phyloP scores from a whole-genome alignment of 2,329 filamentous ascomycete species.

The Periconia sp. region DNA sequence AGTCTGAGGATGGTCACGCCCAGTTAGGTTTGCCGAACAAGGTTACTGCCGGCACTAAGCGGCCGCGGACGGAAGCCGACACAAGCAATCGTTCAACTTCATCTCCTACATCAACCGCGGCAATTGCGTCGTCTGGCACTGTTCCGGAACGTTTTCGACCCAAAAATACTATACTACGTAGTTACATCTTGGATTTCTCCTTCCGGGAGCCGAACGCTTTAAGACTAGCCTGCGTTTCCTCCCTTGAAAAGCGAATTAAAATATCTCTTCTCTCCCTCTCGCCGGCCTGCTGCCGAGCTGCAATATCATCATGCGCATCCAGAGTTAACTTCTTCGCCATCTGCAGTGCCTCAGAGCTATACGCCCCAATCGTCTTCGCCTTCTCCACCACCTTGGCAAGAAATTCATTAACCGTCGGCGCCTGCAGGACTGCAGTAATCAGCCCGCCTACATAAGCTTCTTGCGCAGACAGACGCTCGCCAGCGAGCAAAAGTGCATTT shows the following conservation, averaged over 20 bases:
- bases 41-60: constrained; percentile 24
- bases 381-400: constrained; percentile 16
- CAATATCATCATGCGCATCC: constrained; percentile 14
- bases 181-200: constrained; percentile 15
- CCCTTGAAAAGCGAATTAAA: constrained; percentile 15
- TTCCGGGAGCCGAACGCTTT: constrained; percentile 16
- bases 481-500: constrained; percentile 22
- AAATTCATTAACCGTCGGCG: constrained; percentile 13
- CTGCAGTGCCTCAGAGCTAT: constrained; percentile 17
- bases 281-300: constrained; percentile 15
- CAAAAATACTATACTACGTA: too few species aligned
- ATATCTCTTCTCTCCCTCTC: constrained; percentile 21
- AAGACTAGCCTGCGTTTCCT: constrained; percentile 20
- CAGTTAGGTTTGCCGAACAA: constrained; percentile 9
- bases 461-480: constrained; percentile 19
- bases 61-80: constrained; percentile 18
- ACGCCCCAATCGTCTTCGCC: constrained; percentile 20
- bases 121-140: too few species aligned
- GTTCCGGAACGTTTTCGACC: too few species aligned
- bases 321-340: constrained; percentile 20
- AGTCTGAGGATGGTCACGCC: too few species aligned
- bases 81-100: background rate
- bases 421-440: constrained; percentile 20
- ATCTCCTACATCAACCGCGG: background rate
- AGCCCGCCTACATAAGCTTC: constrained; percentile 22